Conservation (phyloP, 352 stramenopile genomes). For the Phytopythium ostracodes region DNA sequence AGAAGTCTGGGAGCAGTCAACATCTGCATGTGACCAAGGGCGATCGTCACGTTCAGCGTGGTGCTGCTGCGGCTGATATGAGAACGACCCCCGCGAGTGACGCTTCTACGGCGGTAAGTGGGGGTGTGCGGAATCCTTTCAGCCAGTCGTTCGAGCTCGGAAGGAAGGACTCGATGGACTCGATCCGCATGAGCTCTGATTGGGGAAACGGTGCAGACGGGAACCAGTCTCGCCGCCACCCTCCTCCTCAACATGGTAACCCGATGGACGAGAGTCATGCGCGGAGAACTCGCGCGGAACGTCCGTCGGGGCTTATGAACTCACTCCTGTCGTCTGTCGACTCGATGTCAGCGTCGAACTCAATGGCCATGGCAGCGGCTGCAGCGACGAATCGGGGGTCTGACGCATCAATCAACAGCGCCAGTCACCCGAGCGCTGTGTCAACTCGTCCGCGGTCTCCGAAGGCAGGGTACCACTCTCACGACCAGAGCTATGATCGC, state of each 20-base stretch:
- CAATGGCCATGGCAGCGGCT: conserved; percentile 3
- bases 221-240: background rate
- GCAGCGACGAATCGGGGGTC: background rate
- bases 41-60: background rate
- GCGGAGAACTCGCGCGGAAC: background rate
- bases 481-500: background rate
- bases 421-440: background rate
- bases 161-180: conserved; percentile 1
- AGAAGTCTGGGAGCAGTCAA: background rate
- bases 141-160: conserved; percentile 8
- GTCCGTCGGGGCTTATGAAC: background rate
- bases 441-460: background rate
- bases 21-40: background rate
- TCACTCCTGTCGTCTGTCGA: conserved; percentile 3
- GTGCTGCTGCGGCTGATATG: background rate
- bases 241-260: background rate
- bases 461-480: background rate
- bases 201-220: background rate
- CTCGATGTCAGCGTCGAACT: conserved; percentile 2
- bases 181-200: conserved; percentile 6
- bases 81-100: conserved; percentile 3
- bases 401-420: background rate
- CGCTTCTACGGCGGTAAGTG: background rate
- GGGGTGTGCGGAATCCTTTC: conserved; percentile 2
- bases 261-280: background rate